A percentile compares a stretch with the other conserved stretches of the same genome.
phyloP scores from a whole-genome alignment of 164 flowering plant species.

The Nymphaea colorata region DNA sequence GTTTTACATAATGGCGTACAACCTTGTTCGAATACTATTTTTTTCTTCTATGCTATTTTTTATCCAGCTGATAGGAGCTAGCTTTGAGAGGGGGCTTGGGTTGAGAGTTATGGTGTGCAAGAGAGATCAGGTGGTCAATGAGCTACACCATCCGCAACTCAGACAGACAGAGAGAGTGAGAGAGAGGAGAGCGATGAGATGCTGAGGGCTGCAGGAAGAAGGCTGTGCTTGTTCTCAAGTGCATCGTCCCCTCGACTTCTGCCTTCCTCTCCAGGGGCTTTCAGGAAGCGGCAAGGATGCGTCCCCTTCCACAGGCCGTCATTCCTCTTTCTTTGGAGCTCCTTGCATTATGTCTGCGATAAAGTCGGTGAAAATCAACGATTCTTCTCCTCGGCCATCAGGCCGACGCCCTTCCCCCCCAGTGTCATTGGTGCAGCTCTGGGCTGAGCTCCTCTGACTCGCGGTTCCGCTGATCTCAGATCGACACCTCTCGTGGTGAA shows the following conservation, averaged over 20 bases:
- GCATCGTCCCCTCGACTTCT: background rate
- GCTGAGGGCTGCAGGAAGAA: background rate
- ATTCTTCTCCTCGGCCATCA: background rate
- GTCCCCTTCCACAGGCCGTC: background rate
- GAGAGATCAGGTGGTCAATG: no score
- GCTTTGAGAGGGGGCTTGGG: no score
- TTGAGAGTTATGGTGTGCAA: no score
- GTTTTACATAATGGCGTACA: no score
- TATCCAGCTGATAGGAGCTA: no score
- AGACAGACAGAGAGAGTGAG: no score
- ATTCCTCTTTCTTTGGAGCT: background rate
- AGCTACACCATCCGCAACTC: no score
- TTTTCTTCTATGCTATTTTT: no score
- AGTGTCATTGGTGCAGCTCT: background rate
- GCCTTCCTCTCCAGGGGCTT: background rate
- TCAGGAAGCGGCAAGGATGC: background rate
- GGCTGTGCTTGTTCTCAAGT: background rate
- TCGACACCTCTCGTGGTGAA: no score
- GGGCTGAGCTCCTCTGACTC: background rate
- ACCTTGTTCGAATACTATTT: no score
- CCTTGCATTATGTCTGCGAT: background rate
- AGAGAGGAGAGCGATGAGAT: background rate
- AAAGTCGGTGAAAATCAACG: background rate
- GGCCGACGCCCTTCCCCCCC: background rate
- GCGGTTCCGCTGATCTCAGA: background rate